Evolutionary conservation across 2,329 filamentous ascomycete genomes (phyloP).

Genomic region (Ceratocystis lukuohia): DNA sequence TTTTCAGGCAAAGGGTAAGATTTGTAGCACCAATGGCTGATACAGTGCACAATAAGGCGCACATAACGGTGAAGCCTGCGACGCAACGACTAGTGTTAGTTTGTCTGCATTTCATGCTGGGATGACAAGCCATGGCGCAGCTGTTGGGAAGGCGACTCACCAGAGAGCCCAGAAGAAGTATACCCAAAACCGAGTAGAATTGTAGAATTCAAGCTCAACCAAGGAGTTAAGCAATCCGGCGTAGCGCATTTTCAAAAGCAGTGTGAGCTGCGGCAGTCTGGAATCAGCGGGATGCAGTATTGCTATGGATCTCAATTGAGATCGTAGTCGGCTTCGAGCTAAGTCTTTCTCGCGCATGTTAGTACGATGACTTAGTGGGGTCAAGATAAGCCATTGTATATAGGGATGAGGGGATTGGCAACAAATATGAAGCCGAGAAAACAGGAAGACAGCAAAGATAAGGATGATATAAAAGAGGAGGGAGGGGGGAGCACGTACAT

Average conservation of each 20-base stretch:
- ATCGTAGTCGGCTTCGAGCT: not conserved
- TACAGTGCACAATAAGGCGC: slow-evolving; percentile 69
- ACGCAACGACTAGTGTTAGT: not conserved
- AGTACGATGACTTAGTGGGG: not conserved
- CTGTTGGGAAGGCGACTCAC: slow-evolving; percentile 25
- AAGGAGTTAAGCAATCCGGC: slow-evolving; percentile 22
- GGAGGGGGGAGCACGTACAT: not conserved
- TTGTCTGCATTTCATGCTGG: not conserved
- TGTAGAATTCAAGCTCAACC: slow-evolving; percentile 28
- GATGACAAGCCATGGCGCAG: too few relatives aligned
- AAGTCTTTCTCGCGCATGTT: not conserved
- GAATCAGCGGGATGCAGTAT: not conserved
- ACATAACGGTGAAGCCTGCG: slow-evolving; percentile 73
- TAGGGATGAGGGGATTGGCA: not conserved
- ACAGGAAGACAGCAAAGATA: not conserved
- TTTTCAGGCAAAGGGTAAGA: slow-evolving; percentile 71
- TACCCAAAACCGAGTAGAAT: slow-evolving; percentile 36
- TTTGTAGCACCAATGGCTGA: slow-evolving; percentile 76
- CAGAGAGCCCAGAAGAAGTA: slow-evolving; percentile 27
- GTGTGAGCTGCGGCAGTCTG: not conserved
- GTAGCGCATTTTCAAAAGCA: slow-evolving; percentile 11
- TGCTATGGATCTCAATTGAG: not conserved
- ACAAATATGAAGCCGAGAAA: not conserved
- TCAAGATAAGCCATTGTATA: not conserved
- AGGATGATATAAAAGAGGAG: not conserved